Percentiles rank a stretch among this genome's conserved stretches.
phyloP scores from a whole-genome alignment of 768 basidiomycete genomes.

The Pleurotus eryngii region DNA sequence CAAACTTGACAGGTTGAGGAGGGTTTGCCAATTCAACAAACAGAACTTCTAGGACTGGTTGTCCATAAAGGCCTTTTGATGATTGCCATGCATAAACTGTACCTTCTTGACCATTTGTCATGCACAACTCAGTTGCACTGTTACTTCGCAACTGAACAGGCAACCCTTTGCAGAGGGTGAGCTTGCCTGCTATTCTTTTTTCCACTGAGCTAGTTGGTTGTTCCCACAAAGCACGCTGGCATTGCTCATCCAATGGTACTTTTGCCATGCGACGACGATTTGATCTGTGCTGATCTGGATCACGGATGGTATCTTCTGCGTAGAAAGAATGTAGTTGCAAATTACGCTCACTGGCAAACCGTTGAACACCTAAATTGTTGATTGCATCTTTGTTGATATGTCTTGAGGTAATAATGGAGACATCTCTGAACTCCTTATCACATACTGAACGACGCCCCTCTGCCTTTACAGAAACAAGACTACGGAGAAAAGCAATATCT shows the following conservation, averaged over 20 bases:
- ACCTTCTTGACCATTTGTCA: slow-evolving; percentile 28
- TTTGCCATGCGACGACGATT: not conserved
- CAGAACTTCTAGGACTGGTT: slow-evolving; percentile 14
- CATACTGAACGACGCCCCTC: slow-evolving; percentile 8
- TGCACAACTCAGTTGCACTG: slow-evolving; percentile 26
- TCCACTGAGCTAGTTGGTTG: slow-evolving; percentile 20
- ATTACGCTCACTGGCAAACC: slow-evolving; percentile 30
- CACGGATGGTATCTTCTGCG: slow-evolving; percentile 18
- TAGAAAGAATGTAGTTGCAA: slow-evolving; percentile 22
- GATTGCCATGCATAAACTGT: slow-evolving; percentile 22
- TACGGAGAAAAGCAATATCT: slow-evolving; percentile 31
- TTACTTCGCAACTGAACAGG: slow-evolving; percentile 26
- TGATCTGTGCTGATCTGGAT: not conserved
- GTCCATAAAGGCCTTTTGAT: slow-evolving; percentile 10
- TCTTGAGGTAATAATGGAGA: slow-evolving; percentile 34
- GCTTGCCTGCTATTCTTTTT: slow-evolving; percentile 21
- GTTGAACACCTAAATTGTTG: slow-evolving; percentile 25
- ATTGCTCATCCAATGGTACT: not conserved
- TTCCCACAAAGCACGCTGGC: slow-evolving; percentile 20
- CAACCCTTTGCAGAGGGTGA: slow-evolving; percentile 26
- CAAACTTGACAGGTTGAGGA: slow-evolving; percentile 7
- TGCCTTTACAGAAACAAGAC: slow-evolving; percentile 15
- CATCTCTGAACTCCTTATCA: slow-evolving; percentile 23
- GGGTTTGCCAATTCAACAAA: slow-evolving; percentile 15
- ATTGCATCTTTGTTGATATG: slow-evolving; percentile 36